Percentiles rank a stretch among this genome's conserved stretches.
phyloP scores from a whole-genome alignment of 2,329 filamentous ascomycete genomes.

The Penicillium sp. region DNA sequence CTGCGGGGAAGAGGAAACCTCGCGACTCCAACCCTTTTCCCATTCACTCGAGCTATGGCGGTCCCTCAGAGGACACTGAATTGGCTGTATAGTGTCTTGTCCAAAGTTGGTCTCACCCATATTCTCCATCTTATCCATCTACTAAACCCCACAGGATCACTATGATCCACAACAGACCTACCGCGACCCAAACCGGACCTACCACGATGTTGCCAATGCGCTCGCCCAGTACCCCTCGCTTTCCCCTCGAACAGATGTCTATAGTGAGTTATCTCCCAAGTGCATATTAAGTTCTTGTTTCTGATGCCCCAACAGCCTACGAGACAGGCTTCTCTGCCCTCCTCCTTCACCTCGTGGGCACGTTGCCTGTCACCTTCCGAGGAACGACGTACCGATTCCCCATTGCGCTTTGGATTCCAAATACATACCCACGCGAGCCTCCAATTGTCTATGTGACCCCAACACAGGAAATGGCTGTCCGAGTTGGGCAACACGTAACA shows the following conservation, averaged over 20 bases:
- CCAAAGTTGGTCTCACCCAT: conserved; percentile 56
- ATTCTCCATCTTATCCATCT: neutral
- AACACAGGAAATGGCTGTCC: conserved; percentile 81
- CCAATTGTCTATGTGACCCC: conserved; percentile 88
- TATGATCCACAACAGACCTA: conserved; percentile 69
- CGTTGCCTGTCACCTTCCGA: conserved; percentile 86
- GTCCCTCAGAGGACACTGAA: conserved; percentile 88
- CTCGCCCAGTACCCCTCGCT: conserved; percentile 78
- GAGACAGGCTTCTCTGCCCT: conserved; percentile 84
- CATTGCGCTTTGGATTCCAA: conserved; percentile 87
- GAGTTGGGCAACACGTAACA: conserved; percentile 92
- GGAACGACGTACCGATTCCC: conserved; percentile 89
- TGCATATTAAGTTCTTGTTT: conserved; percentile 21
- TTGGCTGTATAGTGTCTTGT: conserved; percentile 91
- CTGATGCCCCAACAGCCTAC: conserved; percentile 61
- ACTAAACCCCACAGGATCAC: conserved; percentile 33
- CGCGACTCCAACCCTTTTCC: conserved; percentile 1
- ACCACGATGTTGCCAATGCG: conserved; percentile 83
- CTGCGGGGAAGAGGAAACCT: conserved; percentile 13
- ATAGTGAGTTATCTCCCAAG: conserved; percentile 63
- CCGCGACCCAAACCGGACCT: conserved; percentile 85
- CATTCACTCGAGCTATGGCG: conserved; percentile 39
- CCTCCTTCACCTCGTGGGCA: conserved; percentile 81
- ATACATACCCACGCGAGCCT: conserved; percentile 80
- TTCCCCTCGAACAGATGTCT: conserved; percentile 85